Evolutionary conservation across 345 rosid genomes (phyloP).

Genomic region (Cardamine resedifolia): DNA sequence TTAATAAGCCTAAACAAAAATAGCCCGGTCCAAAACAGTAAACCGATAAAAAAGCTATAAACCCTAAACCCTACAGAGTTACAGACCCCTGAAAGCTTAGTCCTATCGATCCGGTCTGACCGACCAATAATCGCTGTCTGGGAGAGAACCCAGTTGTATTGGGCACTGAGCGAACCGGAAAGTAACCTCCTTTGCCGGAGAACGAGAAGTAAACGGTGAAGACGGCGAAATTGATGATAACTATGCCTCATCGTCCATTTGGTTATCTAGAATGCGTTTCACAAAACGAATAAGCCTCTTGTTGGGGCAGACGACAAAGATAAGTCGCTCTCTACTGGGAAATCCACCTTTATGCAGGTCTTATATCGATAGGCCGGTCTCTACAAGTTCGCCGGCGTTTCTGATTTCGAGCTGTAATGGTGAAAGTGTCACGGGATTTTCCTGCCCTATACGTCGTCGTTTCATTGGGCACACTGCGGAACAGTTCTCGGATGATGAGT

Average conservation of each 20-base stretch:
- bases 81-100: conserved; percentile 1
- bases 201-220: conserved; percentile 1
- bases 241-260: conserved; percentile 37
- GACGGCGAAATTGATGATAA: conserved; percentile 26
- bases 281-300: conserved; percentile 48
- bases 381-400: conserved; percentile 27
- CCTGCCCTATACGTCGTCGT: conserved; percentile 32
- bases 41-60: conserved; percentile 17
- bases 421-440: conserved; percentile 19
- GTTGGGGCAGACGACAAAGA: conserved; percentile 41
- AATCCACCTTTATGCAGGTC: conserved; percentile 15
- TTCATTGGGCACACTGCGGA: conserved; percentile 60
- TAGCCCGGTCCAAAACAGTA: neutral
- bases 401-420: conserved; percentile 22
- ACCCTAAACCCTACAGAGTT: conserved; percentile 35
- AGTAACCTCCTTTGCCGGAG: conserved; percentile 22
- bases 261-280: conserved; percentile 48
- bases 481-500: conserved; percentile 95
- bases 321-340: conserved; percentile 18
- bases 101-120: neutral
- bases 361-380: conserved; percentile 20
- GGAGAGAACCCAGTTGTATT: conserved; percentile 26
- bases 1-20: neutral
- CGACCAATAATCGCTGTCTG: neutral
- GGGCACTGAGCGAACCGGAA: neutral